phyloP scores from a whole-genome alignment of 2,329 filamentous ascomycete species.

The Talaromyces sp. region DNA sequence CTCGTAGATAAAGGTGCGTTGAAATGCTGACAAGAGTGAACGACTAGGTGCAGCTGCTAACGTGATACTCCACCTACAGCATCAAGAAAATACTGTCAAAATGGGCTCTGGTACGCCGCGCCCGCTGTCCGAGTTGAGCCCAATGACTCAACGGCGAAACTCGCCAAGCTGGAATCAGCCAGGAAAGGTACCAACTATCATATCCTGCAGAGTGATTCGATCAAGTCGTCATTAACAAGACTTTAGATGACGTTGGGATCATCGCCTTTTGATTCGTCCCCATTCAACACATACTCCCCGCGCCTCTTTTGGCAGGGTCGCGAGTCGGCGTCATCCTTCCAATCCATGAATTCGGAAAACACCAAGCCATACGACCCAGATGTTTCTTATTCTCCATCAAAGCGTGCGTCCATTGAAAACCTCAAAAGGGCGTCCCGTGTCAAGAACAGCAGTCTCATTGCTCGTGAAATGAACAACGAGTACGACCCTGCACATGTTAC shows the following conservation, averaged over 20 bases:
- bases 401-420: constrained; percentile 89
- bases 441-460: constrained; percentile 97
- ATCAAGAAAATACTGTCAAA: constrained; percentile 37
- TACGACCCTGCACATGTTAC: constrained; percentile 79
- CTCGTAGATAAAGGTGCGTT: not conserved
- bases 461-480: constrained; percentile 83
- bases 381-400: constrained; percentile 64
- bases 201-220: not conserved
- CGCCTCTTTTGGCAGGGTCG: constrained; percentile 85
- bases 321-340: constrained; percentile 62
- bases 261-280: constrained; percentile 81
- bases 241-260: constrained; percentile 64
- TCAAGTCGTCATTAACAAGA: not conserved
- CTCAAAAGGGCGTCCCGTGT: constrained; percentile 91
- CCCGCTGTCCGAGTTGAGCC: constrained; percentile 83
- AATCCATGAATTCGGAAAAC: constrained; percentile 63
- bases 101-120: constrained; percentile 57
- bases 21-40: not conserved
- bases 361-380: constrained; percentile 53
- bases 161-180: constrained; percentile 83
- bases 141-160: constrained; percentile 79
- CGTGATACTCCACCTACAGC: not conserved
- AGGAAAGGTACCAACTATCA: constrained; percentile 55
- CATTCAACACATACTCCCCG: constrained; percentile 64
- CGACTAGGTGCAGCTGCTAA: not conserved